Conservation (phyloP, 1,139 yeast species). For the Magnusiomyces magnusii region DNA sequence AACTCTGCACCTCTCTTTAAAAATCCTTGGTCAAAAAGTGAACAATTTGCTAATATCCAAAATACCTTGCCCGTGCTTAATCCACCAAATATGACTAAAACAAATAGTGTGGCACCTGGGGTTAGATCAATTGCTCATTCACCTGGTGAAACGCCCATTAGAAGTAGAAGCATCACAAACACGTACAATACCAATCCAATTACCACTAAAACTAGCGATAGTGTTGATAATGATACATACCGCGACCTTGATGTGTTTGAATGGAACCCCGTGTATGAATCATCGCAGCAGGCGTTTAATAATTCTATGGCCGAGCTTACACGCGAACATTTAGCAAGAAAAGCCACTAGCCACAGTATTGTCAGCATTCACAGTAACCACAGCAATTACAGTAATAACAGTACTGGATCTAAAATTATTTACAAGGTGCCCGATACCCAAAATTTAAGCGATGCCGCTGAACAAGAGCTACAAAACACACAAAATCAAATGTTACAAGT, state of each 20-base stretch:
- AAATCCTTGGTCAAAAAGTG: neutral
- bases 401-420: neutral
- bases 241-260: neutral
- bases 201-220: neutral
- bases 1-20: neutral
- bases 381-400: neutral
- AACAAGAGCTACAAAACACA: neutral
- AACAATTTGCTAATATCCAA: neutral
- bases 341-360: neutral
- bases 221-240: neutral
- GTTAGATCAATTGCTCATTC: neutral
- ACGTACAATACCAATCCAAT: neutral
- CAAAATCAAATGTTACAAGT: neutral
- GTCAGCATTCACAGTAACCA: neutral
- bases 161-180: neutral
- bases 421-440: neutral
- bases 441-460: neutral
- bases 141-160: neutral
- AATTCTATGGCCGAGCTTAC: neutral
- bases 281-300: neutral
- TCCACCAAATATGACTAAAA: neutral
- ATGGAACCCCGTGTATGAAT: conserved; percentile 5
- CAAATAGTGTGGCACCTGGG: neutral
- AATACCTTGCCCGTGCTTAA: neutral
- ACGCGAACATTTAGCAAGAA: neutral